Percentiles rank a stretch among this genome's conserved stretches.
Evolutionary conservation across 192 early-diverging fungal genomes (phyloP).

Genomic region (Chytriomyces sp.): DNA sequence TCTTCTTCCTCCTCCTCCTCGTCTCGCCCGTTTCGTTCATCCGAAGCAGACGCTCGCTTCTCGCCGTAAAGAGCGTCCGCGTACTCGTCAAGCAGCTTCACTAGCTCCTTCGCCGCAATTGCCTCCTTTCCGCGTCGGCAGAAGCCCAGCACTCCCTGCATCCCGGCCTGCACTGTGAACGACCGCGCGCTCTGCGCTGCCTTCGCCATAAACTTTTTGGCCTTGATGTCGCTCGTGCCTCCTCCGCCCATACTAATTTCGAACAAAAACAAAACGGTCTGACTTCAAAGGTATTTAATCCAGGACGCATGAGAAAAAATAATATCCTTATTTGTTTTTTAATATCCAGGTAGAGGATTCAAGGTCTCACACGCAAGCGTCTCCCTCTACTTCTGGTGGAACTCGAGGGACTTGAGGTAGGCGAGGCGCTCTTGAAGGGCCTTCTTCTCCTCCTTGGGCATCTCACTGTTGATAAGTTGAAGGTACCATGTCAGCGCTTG

Average conservation of each 20-base stretch:
- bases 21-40: neutral
- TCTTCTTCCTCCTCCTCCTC: slow-evolving; percentile 22
- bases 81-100: slow-evolving; percentile 38
- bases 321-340: no score
- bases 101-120: slow-evolving; percentile 34
- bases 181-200: neutral
- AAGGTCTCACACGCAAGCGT: no score
- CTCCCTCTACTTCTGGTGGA: slow-evolving; percentile 41
- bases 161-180: slow-evolving; percentile 41
- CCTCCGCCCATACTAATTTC: no score
- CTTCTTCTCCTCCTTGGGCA: slow-evolving; percentile 47
- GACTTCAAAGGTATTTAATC: no score
- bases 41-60: neutral
- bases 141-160: slow-evolving; percentile 45
- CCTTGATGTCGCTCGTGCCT: no score
- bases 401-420: slow-evolving; percentile 44
- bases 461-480: slow-evolving; percentile 30
- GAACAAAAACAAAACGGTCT: no score
- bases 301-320: no score
- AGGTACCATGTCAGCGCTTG: neutral
- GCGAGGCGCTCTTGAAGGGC: slow-evolving; percentile 37
- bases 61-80: slow-evolving; percentile 34
- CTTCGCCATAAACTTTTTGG: no score
- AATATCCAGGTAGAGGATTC: no score
- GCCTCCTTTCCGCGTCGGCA: slow-evolving; percentile 33